Conservation (phyloP, 176 grass and related monocot species). For the Carex pumila region DNA sequence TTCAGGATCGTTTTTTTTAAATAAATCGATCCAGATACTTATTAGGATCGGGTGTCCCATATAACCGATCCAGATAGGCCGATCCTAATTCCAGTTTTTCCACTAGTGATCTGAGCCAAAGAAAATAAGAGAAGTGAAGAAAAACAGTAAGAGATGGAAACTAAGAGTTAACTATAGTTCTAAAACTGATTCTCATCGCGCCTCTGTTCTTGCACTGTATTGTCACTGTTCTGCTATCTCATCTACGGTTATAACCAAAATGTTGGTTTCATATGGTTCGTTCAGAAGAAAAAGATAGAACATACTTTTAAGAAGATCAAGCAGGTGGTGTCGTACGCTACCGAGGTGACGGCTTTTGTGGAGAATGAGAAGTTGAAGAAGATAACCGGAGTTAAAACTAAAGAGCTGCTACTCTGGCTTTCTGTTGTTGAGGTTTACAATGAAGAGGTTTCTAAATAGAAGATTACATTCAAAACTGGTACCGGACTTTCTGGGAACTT, state of each 20-base stretch:
- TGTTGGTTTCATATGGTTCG: conserved; percentile 2
- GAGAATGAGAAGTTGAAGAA: conserved; percentile 23
- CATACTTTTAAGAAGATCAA: conserved; percentile 21
- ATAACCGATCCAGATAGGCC: no score
- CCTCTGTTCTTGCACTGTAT: no score
- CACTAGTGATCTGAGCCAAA: no score
- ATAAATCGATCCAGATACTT: no score
- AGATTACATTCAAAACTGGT: conserved; percentile 16
- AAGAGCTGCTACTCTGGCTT: conserved; percentile 17
- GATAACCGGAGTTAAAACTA: conserved; percentile 9
- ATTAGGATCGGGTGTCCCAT: no score
- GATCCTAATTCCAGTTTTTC: no score
- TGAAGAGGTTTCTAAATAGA: background rate
- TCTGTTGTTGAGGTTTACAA: conserved; percentile 14
- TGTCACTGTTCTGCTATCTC: no score
- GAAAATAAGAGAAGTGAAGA: no score
- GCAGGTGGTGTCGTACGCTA: background rate
- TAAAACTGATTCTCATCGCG: no score
- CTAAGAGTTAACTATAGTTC: no score
- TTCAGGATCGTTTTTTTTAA: no score
- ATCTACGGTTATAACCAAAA: background rate
- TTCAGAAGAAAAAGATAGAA: conserved; percentile 20
- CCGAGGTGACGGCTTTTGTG: conserved; percentile 18
- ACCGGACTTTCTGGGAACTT: conserved; percentile 10
- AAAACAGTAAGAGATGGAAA: no score